Evolutionary conservation across 2,329 filamentous ascomycete genomes (phyloP).

Genomic region (Simplicillium aogashimaense): DNA sequence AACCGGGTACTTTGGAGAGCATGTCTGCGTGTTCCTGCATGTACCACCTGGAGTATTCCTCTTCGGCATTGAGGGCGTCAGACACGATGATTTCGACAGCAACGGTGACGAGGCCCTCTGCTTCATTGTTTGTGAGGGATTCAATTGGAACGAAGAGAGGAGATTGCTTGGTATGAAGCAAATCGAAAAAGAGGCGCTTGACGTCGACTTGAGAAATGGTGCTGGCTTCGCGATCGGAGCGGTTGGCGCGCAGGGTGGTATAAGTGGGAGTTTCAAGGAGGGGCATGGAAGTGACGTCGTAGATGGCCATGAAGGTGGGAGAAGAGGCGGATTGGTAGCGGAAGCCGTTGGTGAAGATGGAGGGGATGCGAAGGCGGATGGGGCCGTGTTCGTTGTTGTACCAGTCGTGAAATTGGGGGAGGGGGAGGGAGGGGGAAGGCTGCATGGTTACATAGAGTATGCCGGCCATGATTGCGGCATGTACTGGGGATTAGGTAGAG

Average conservation of each 20-base stretch:
- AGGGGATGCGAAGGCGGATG: conserved; percentile 63
- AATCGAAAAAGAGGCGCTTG: conserved; percentile 60
- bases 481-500: conserved; percentile 1
- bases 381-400: conserved; percentile 93
- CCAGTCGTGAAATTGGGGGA: conserved; percentile 76
- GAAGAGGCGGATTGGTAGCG: conserved; percentile 64
- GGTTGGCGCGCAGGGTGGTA: conserved; percentile 49
- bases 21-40: conserved; percentile 63
- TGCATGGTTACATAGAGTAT: conserved; percentile 84
- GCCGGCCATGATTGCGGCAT: conserved; percentile 27
- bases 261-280: conserved; percentile 64
- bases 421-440: conserved; percentile 54
- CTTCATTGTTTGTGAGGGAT: conserved; percentile 45
- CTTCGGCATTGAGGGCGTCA: conserved; percentile 35
- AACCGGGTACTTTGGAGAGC: conserved; percentile 66
- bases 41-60: conserved; percentile 58
- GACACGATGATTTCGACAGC: conserved; percentile 49
- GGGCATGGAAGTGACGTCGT: conserved; percentile 70
- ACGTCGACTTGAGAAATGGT: conserved; percentile 52
- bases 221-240: conserved; percentile 41
- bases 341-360: conserved; percentile 66
- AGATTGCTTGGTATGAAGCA: conserved; percentile 45
- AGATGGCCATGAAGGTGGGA: conserved; percentile 69
- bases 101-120: conserved; percentile 50
- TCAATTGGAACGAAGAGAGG: conserved; percentile 51